Evolutionary conservation across 2,329 filamentous ascomycete genomes (phyloP), one percentile per base, ranked within the genome.

Genomic region (Xylariales sp.): DNA sequence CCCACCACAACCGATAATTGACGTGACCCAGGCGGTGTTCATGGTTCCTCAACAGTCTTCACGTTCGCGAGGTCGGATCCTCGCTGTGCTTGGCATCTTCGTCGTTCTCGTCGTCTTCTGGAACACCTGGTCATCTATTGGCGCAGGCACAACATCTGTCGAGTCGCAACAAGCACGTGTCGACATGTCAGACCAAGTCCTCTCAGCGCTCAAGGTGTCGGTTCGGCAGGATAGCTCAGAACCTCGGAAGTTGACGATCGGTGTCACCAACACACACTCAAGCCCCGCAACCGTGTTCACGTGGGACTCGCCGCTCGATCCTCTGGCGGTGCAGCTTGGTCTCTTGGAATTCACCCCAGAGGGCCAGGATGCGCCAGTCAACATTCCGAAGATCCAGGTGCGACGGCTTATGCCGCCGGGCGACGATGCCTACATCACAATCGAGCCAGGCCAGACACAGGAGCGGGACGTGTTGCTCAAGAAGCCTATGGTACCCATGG

Each of bases 261-360:
- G 74, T 1, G 79, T 84, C 48, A 81, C 78, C 54, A 84, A 85
- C 75, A 78, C 75, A 10, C 77, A 80, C 62, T 70, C 76, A 2
- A 63, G 70, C 4, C 73, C 81, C 0, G 76, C 84, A 61, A 84
- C 81, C 0, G 70, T 85, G 28, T 78, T 85, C 43, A 75, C 72
- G 3, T 85, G 83, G 77, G 76, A 80, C 56, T 82, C 82, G 0
- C 83, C 83, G n/a, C 75, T 85, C n/a, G 83, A 85, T 69, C 75
- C 77, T 0, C 59, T 82, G 16, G 82, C 80, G 0, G 66, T 83
- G 53, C 77, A 80, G 61, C 76, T 84, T 3, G 83, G 83, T 8
- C 73, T 82, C n/a, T 59, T 84, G 4, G 74, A 75, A 41, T 78
- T 85, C 68, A 81, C 77, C 2, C 80, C 79, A 3, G 75, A 77